Base-by-base conservation (phyloP, 208 protist species). In the Entamoeba invadens region DNA sequence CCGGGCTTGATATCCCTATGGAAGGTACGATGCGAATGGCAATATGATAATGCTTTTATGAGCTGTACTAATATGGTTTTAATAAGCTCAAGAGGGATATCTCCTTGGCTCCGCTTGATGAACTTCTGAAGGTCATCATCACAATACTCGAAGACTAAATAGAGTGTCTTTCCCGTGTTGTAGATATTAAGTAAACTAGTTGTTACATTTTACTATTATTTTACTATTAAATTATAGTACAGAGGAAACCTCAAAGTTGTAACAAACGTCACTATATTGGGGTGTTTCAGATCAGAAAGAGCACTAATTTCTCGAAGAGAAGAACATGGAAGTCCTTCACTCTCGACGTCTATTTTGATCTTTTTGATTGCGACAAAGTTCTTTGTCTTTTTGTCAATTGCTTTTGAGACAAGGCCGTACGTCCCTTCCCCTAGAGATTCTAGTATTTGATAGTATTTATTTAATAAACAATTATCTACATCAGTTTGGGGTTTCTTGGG, bases 1-100 rank as follows among this genome's bases (percentile, higher is more conserved):
- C 96, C 97, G 16, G 98, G 98, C 94, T 99, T 98, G 57, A 99
- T 97, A 93, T 99, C 98, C 42, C 98, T 96, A 94, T 98, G 98
- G 94, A 99, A 97, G 5, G 96, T 21, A 38, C 95, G 93, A 45
- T 95, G 95, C 31, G 92, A 92, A 93, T 96, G 96, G 46, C 96
- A 91, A 92, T 96, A 96, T 12, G 96, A 95, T 1, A 96, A 87
- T 21, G 96, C 92, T 91, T 96, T 96, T 1, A 97, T 57, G 18
- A 95, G 12, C 91, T 97, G 96, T 91, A 96, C 97, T 10, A 97
- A 91, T 50, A 97, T 95, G 87, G 96, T 97, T 10, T 38, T 25
- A 91, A 91, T 91, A 5, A 8, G 8, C 16, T 21, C 16, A 44
- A 38, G 10, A 2, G 68, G 68, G 10, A 91, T 38, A 91, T 38